Conservation (phyloP, 2,329 filamentous ascomycete genomes). For the Xylariales sp. region DNA sequence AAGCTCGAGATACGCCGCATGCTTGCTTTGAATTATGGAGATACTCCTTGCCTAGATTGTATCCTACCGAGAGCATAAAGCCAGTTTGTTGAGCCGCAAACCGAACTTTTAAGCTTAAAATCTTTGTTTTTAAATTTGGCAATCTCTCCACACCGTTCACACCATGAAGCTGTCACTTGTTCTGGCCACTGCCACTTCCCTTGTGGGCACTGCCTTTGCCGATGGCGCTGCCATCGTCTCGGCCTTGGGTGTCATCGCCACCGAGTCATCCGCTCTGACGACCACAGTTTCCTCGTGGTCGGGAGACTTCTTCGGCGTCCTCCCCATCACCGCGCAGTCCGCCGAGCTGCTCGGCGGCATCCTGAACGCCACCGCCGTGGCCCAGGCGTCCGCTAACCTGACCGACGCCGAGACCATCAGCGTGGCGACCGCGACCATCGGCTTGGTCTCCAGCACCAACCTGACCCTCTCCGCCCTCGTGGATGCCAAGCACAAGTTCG, state of each 20-base stretch:
- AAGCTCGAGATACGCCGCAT: no score
- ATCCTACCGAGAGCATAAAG: no score
- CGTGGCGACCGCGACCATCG: conserved; percentile 30
- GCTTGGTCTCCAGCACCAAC: conserved; percentile 32
- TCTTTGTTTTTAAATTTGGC: no score
- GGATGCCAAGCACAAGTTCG: conserved; percentile 37
- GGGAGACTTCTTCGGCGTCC: conserved; percentile 30
- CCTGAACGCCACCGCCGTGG: conserved; percentile 30
- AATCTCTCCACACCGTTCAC: no score
- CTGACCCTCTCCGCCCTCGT: conserved; percentile 32
- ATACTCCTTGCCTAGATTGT: no score
- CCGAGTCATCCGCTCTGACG: conserved; percentile 28
- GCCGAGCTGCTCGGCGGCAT: conserved; percentile 33
- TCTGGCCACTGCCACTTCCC: conserved; percentile 7
- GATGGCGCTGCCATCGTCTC: conserved; percentile 27
- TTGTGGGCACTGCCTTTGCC: conserved; percentile 19
- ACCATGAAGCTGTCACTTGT: conserved; percentile 10
- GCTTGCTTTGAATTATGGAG: no score
- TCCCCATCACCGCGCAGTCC: conserved; percentile 36
- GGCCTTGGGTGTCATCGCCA: conserved; percentile 29
- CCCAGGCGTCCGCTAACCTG: conserved; percentile 31
- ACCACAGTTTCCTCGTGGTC: conserved; percentile 29
- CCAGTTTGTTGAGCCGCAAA: no score
- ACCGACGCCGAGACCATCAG: conserved; percentile 30
- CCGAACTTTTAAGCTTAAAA: no score